phyloP scores from a whole-genome alignment of 768 basidiomycete genomes.

The Pleurotus ostreatus region DNA sequence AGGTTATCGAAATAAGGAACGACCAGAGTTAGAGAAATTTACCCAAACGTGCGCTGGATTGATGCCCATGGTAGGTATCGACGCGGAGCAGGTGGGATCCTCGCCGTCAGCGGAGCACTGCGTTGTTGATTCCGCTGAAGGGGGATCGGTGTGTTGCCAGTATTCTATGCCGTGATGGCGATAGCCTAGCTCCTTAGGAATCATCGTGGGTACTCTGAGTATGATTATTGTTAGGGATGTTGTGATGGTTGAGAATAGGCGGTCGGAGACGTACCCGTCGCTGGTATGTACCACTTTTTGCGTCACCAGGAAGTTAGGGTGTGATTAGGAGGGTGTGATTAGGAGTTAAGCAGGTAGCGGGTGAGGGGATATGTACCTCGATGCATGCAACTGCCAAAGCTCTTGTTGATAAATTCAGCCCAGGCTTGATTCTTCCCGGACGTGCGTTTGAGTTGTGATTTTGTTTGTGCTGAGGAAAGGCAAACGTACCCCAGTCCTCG shows the following conservation, averaged over 20 bases:
- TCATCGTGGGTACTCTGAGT: conserved; percentile 46
- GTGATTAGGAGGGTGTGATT: background rate
- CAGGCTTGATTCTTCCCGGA: conserved; percentile 39
- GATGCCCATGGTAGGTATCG: conserved; percentile 19
- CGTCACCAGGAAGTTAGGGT: conserved; percentile 12
- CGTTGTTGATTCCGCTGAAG: conserved; percentile 16
- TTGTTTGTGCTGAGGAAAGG: background rate
- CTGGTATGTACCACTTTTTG: conserved; percentile 40
- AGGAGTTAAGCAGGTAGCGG: background rate
- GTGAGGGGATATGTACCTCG: conserved; percentile 28
- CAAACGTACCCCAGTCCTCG: conserved; percentile 39
- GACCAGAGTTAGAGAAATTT: background rate
- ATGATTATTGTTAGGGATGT: too few relatives aligned
- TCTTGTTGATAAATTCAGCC: conserved; percentile 38
- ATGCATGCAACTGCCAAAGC: conserved; percentile 35
- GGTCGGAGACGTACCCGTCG: conserved; percentile 33
- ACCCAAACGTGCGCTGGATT: conserved; percentile 19
- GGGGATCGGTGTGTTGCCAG: conserved; percentile 21
- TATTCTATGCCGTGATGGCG: conserved; percentile 46
- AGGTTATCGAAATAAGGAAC: background rate
- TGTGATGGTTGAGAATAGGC: background rate
- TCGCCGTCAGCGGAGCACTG: conserved; percentile 22
- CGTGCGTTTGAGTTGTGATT: background rate
- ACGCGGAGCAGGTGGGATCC: conserved; percentile 21
- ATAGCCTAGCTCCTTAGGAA: conserved; percentile 44